Evolutionary conservation across 2,329 filamentous ascomycete genomes (phyloP).

Genomic region (Phialocephala sp.): DNA sequence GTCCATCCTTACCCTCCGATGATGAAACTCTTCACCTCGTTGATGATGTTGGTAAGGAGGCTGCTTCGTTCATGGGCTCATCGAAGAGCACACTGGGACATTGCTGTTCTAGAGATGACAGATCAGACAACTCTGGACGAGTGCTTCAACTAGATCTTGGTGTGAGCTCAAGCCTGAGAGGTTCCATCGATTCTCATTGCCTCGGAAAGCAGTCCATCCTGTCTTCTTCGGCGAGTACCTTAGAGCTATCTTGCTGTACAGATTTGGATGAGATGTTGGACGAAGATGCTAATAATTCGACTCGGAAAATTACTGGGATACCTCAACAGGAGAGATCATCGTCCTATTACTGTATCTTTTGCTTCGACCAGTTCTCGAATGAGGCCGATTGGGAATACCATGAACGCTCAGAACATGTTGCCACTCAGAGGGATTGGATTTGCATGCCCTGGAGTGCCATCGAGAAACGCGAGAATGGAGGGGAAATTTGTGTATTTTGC

Average conservation of each 20-base stretch:
- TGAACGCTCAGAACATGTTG: slow-evolving; percentile 4
- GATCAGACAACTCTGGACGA: not conserved
- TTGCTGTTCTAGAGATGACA: not conserved
- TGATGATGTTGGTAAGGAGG: not conserved
- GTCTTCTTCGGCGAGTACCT: not conserved
- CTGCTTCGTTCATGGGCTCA: not conserved
- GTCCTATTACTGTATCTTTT: slow-evolving; percentile 9
- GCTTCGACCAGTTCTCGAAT: slow-evolving; percentile 10
- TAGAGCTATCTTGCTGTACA: not conserved
- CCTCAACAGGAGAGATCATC: not conserved
- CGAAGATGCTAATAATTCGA: not conserved
- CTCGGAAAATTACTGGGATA: not conserved
- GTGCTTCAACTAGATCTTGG: not conserved
- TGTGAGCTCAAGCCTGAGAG: not conserved
- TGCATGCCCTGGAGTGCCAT: slow-evolving; percentile 10
- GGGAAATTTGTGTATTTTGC: slow-evolving; percentile 13
- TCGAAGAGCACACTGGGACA: not conserved
- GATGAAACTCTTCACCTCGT: not conserved
- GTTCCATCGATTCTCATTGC: not conserved
- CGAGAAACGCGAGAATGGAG: slow-evolving; percentile 5
- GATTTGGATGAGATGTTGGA: not conserved
- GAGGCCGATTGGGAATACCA: slow-evolving; percentile 2
- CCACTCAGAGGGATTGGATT: slow-evolving; percentile 9
- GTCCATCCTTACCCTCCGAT: not conserved
- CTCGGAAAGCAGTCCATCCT: not conserved